Evolutionary conservation across 352 stramenopile genomes (phyloP), one percentile per base, ranked within the genome.

Genomic region (Elongisporangium prolatum): DNA sequence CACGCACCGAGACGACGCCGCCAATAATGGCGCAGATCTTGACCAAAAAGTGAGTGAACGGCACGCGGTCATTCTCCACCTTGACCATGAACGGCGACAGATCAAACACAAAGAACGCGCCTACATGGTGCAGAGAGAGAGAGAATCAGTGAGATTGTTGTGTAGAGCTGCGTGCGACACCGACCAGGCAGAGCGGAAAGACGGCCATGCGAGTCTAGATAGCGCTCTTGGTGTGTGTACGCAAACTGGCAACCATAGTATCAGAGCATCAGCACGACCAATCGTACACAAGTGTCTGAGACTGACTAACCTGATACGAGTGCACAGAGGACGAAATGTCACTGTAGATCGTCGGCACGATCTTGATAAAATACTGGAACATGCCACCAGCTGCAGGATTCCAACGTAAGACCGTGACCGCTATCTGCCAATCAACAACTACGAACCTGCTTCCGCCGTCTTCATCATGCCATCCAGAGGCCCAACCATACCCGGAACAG

Each of bases 361-460:
- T 84, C 70, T 94, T 94, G 71, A 94, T 87, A 60, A 89, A 91
- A 71, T 94, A 94, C 71, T 94, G 83, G 63, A 91, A 93, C 56
- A 93, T 80, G 16, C 78, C 84, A 13, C 84, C 84, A 28, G 59
- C 84, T 94, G 52, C 7, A 69, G n/a, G 22, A 34, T 17, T 50
- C 34, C 8, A 48, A 18, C 48, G 49, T 28, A 21, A 55, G 20
- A 13, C 8, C 6, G 2, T 16, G 52, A 37, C 44, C 52, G 17
- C 54, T 22, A 48, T 28, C 61, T 25, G 64, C 4, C 11, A 55
- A 57, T 14, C 11, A 60, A 59, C 7, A 34, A 28, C 50, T 4
- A 72, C 69, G 52, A 51, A 90, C 80, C 59, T 24, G 64, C 64
- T 52, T 71, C 57, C 0, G 82, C 65, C 40, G 84, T 68, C 65